Conservation (phyloP, 345 rosid genomes). For the Ailanthus altissimus region DNA sequence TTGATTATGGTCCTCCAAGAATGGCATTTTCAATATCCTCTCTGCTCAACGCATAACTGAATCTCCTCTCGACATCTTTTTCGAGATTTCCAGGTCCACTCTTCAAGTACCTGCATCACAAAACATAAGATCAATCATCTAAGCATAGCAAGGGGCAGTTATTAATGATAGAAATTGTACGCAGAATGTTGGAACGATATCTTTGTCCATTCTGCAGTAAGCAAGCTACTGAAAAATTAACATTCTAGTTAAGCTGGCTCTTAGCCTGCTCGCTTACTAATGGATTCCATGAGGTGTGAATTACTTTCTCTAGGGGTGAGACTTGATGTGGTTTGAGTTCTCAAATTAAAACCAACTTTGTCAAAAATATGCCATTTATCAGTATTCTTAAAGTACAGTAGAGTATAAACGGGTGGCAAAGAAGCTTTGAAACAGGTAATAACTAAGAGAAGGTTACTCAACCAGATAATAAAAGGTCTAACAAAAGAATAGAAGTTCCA, state of each 20-base stretch:
- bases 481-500: not conserved
- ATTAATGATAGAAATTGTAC: not conserved
- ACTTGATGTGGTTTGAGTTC: not conserved
- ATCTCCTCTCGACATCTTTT: constrained; percentile 91
- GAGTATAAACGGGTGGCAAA: not conserved
- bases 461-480: no score
- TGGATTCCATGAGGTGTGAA: not conserved
- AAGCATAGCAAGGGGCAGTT: not conserved
- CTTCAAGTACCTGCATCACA: constrained; percentile 72
- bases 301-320: not conserved
- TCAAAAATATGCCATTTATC: not conserved
- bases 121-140: not conserved
- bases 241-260: not conserved
- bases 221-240: not conserved
- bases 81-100: constrained; percentile 91
- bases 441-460: not conserved
- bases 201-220: not conserved
- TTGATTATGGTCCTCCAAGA: constrained; percentile 80
- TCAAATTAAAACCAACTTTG: not conserved
- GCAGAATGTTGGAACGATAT: not conserved
- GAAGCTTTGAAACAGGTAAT: no score
- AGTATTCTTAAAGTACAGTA: not conserved
- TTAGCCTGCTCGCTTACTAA: not conserved
- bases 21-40: constrained; percentile 91
- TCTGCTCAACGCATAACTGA: constrained; percentile 91